phyloP scores from a whole-genome alignment of 495 filamentous ascomycete species.

The Penicillium lagena region DNA sequence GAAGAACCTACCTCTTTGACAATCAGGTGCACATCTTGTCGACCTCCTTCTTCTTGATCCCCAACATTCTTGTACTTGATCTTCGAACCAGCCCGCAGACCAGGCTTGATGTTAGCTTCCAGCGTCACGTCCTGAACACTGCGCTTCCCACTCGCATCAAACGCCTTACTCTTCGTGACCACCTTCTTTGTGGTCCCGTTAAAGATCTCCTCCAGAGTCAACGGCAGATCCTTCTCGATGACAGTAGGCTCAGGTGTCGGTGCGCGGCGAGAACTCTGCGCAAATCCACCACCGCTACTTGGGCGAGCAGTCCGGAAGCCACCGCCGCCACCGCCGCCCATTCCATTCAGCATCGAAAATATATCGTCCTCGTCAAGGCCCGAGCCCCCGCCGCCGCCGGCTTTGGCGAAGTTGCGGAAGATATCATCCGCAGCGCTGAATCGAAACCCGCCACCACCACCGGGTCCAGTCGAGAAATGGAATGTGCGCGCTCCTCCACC shows the following conservation, averaged over 20 bases:
- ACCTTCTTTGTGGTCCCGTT: slow-evolving; percentile 87
- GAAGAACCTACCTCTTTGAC: slow-evolving; percentile 73
- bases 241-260: slow-evolving; percentile 82
- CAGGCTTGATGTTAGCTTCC: slow-evolving; percentile 90
- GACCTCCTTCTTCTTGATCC: slow-evolving; percentile 95
- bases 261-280: slow-evolving; percentile 39
- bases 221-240: slow-evolving; percentile 73
- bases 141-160: slow-evolving; percentile 75
- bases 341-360: slow-evolving; percentile 41
- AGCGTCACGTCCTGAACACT: slow-evolving; percentile 82
- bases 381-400: slow-evolving; percentile 38
- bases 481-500: slow-evolving; percentile 60
- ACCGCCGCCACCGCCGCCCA: slow-evolving; percentile 25
- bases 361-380: slow-evolving; percentile 51
- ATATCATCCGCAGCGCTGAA: slow-evolving; percentile 81
- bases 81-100: slow-evolving; percentile 91
- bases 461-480: slow-evolving; percentile 63
- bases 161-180: slow-evolving; percentile 93
- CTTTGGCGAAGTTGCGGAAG: slow-evolving; percentile 71
- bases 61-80: slow-evolving; percentile 96
- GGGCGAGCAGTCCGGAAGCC: slow-evolving; percentile 13
- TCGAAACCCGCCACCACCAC: slow-evolving; percentile 55
- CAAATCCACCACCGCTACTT: slow-evolving; percentile 37
- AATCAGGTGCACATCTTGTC: slow-evolving; percentile 92
- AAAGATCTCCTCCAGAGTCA: slow-evolving; percentile 84